A percentile compares a stretch with the other conserved stretches of the same genome.
These are phyloP conservation scores for Ophioceras dolichostomum DNA, from an alignment of 2,329 filamentous ascomycete species.

Conservation along the genomic window DNA sequence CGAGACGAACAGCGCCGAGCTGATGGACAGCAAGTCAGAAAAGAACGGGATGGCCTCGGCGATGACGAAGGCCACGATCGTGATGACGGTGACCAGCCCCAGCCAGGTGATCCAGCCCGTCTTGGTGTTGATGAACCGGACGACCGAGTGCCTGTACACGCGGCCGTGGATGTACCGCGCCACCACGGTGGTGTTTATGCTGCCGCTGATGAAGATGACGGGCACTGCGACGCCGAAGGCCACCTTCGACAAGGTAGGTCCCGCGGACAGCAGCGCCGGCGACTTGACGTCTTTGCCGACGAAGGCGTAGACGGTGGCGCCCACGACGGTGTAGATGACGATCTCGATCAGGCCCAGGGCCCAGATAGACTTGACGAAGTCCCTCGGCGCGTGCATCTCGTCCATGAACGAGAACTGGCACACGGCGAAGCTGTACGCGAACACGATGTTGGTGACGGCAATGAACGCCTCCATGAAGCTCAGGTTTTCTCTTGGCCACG, in stretches of 20 bases:
- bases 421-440: conserved; percentile 50
- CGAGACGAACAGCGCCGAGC: conserved; percentile 36
- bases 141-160: conserved; percentile 27
- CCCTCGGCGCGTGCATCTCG: conserved; percentile 35
- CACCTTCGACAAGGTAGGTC: conserved; percentile 45
- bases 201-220: conserved; percentile 63
- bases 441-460: conserved; percentile 55
- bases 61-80: conserved; percentile 56
- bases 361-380: conserved; percentile 42
- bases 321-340: conserved; percentile 53
- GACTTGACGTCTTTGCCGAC: conserved; percentile 50
- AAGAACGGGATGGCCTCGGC: conserved; percentile 66
- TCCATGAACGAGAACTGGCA: conserved; percentile 42
- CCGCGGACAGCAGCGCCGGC: conserved; percentile 56
- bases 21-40: conserved; percentile 48
- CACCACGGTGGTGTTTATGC: conserved; percentile 47
- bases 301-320: conserved; percentile 57
- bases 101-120: conserved; percentile 41
- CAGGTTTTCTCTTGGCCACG: conserved; percentile 30
- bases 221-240: conserved; percentile 60
- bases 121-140: conserved; percentile 33
- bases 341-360: conserved; percentile 51
- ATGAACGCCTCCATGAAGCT: conserved; percentile 44
- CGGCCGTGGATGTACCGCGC: conserved; percentile 33
- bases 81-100: conserved; percentile 41